Percentiles rank a stretch among this genome's conserved stretches.
Evolutionary conservation across 352 stramenopile species (phyloP).

Genomic region (Phytophthora brassicae): DNA sequence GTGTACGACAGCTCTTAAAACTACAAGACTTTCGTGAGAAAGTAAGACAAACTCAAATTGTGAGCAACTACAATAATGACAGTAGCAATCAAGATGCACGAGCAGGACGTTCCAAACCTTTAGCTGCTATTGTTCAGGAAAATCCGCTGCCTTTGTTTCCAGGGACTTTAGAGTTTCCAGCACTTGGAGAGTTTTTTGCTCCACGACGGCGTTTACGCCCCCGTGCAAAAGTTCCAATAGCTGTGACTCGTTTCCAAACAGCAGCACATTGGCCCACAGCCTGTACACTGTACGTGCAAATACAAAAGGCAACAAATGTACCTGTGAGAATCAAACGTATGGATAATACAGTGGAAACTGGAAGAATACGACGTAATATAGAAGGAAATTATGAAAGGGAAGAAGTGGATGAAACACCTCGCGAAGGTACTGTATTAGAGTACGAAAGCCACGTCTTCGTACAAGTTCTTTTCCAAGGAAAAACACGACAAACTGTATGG

Average conservation of each 20-base stretch:
- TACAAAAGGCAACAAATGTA: constrained; percentile 79
- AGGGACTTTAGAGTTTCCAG: constrained; percentile 61
- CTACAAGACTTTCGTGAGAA: constrained; percentile 69
- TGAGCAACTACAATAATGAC: constrained; percentile 25
- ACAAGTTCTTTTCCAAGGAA: constrained; percentile 83
- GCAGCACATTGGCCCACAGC: constrained; percentile 54
- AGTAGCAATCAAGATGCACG: constrained; percentile 19
- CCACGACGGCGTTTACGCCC: constrained; percentile 54
- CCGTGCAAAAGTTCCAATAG: constrained; percentile 28
- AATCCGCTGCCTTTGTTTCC: constrained; percentile 79
- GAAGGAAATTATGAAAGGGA: no score
- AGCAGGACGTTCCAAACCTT: constrained; percentile 25
- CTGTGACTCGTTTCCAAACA: constrained; percentile 1
- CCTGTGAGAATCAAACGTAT: constrained; percentile 49
- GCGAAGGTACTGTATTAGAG: constrained; percentile 5
- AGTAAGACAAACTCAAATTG: constrained; percentile 37
- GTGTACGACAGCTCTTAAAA: constrained; percentile 47
- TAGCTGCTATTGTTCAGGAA: constrained; percentile 84
- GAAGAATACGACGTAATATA: no score
- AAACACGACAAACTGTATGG: constrained; percentile 69
- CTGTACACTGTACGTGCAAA: constrained; percentile 82
- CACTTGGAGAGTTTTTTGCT: constrained; percentile 56
- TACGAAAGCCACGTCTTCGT: constrained; percentile 73
- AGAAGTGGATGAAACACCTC: constrained; percentile 16
- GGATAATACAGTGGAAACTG: constrained; percentile 12